A percentile compares a stretch with the other conserved stretches of the same genome.
Conservation (phyloP, 1,284 basidiomycete species). For the Cryptococcus sp. region DNA sequence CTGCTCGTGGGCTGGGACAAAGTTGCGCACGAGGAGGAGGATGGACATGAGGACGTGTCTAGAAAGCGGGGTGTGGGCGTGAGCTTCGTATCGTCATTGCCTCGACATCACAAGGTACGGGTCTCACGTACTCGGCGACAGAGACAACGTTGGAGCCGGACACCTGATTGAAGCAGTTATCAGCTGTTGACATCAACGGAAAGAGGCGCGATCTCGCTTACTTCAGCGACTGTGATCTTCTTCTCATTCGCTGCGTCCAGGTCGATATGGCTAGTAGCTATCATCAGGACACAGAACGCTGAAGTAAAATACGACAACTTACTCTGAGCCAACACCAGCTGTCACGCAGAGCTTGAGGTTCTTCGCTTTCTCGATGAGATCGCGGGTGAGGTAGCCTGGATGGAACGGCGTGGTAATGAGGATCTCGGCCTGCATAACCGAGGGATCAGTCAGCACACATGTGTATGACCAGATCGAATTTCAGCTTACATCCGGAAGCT, state of each 20-base stretch:
- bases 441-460: too few species aligned
- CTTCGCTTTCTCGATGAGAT: conserved; percentile 76
- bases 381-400: conserved; percentile 82
- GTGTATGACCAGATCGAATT: neutral
- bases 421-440: conserved; percentile 38
- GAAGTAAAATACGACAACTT: neutral
- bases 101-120: neutral
- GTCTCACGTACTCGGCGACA: conserved; percentile 67
- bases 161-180: conserved; percentile 54
- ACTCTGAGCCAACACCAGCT: conserved; percentile 89
- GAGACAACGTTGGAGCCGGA: conserved; percentile 84
- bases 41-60: conserved; percentile 79
- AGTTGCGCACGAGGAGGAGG: conserved; percentile 81
- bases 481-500: conserved; percentile 72
- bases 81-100: neutral
- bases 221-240: conserved; percentile 78
- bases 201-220: conserved; percentile 37
- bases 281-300: too few species aligned
- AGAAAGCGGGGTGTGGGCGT: neutral
- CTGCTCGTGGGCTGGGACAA: conserved; percentile 65
- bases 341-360: conserved; percentile 92
- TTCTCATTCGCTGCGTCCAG: conserved; percentile 82
- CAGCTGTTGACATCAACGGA: neutral
- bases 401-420: conserved; percentile 85
- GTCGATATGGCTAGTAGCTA: conserved; percentile 67